A percentile compares a stretch with the other conserved stretches of the same genome.
Conservation (phyloP, 1,284 basidiomycete species). For the Melampsora occidentalis region DNA sequence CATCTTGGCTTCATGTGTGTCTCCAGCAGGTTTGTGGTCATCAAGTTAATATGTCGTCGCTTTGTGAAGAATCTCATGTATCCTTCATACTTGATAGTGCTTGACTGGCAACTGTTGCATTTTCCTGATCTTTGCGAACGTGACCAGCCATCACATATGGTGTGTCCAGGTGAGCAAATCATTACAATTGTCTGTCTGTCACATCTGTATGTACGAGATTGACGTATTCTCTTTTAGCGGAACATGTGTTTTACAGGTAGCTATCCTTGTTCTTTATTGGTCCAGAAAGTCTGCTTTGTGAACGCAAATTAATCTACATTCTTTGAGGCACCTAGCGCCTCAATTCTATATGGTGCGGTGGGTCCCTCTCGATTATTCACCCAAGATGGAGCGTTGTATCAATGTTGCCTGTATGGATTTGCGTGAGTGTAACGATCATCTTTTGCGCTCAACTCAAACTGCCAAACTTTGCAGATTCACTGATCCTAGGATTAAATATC, state of each 20-base stretch:
- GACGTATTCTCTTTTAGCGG: background rate
- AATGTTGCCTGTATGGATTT: constrained; percentile 31
- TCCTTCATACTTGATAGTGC: constrained; percentile 6
- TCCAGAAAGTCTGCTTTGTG: no score
- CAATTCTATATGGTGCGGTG: constrained; percentile 35
- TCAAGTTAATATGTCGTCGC: background rate
- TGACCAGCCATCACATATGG: constrained; percentile 15
- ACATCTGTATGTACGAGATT: background rate
- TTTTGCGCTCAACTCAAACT: no score
- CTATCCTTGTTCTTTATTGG: constrained; percentile 29
- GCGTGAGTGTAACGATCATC: constrained; percentile 8
- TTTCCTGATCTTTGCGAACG: constrained; percentile 34
- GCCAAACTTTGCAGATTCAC: no score
- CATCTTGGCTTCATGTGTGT: constrained; percentile 22
- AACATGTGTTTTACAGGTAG: background rate
- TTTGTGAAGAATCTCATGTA: background rate
- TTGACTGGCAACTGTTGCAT: constrained; percentile 33
- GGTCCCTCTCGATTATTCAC: constrained; percentile 27
- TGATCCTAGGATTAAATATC: background rate
- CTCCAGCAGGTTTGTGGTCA: constrained; percentile 13
- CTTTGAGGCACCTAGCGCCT: background rate
- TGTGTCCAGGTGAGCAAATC: constrained; percentile 20
- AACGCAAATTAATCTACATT: no score
- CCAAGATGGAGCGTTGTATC: constrained; percentile 22
- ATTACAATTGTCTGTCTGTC: no score